Evolutionary conservation across 225 moss, liverwort and hornwort species (phyloP), one percentile per base, ranked within the genome.

Genomic region (Physcomitrium patens): DNA sequence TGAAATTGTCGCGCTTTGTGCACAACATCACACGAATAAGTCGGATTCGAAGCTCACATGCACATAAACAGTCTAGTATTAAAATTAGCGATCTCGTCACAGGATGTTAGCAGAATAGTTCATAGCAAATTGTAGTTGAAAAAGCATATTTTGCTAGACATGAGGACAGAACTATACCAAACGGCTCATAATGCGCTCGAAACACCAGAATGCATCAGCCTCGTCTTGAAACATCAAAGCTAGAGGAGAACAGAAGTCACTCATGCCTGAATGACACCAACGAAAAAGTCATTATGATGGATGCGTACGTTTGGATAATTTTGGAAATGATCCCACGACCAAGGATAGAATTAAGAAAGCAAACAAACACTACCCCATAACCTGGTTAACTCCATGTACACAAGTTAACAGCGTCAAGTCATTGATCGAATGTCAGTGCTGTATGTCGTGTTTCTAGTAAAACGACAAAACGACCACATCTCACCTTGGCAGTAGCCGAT

Each of bases 401-500:
- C 13, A 23, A 12, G 54, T 44, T 12, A 22, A 50, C 43, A 46
- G 61, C 23, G 37, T 31, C 9, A 3, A 51, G 52, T 1, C 26
- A 53, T 51, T 24, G 67, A 12, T 27, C 63, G 28, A 54, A 2
- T 0, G 18, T 13, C 10, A 50, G 31, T 31, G 31, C 31, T 31
- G 31, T 31, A 15, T 3, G 24, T 56, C 2, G 46, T 17, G 57
- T 13, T 73, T 27, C 28, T 22, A 11, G 14, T 31, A 18, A 68
- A 41, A 45, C 18, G 17, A 10, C 37, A 12, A 57, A 62, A 48
- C 27, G 67, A 22, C 26, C 45, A 43, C 45, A 48, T 70, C 65
- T 88, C 75, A 94, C 99, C 99, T 93, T 99, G 99, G 86, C 95
- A 99, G 74, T 99, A 99, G 11, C 95, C 93, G 75, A 99, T 93